Percentiles rank a stretch among this genome's conserved stretches.
These are phyloP conservation scores for Fusarium oligoseptatum DNA, from an alignment of 2,329 filamentous ascomycete genomes.

Conservation along the genomic window DNA sequence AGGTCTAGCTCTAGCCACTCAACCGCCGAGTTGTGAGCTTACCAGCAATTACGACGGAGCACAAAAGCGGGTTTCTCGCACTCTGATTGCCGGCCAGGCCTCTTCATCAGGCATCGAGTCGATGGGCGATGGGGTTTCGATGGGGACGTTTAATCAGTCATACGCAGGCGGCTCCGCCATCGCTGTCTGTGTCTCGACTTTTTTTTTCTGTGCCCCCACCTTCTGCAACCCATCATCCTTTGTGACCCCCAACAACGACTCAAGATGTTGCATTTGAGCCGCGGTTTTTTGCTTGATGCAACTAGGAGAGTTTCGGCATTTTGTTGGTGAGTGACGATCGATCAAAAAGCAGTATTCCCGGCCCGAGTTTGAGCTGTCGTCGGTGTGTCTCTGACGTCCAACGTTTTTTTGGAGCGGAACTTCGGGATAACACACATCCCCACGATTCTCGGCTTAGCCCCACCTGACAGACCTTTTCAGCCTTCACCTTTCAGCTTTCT, in stretches of 20 bases:
- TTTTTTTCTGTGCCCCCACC: conserved; percentile 18
- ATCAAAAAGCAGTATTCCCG: background rate
- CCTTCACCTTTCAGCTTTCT: conserved; percentile 9
- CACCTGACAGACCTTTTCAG: conserved; percentile 23
- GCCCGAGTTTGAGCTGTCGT: conserved; percentile 4
- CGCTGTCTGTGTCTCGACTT: conserved; percentile 8
- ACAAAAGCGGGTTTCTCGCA: conserved; percentile 25
- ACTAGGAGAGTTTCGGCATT: conserved; percentile 12
- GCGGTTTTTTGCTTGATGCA: conserved; percentile 5
- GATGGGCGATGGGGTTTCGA: background rate
- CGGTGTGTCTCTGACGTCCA: background rate
- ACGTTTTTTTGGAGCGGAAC: conserved; percentile 11
- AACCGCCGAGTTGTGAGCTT: conserved; percentile 2
- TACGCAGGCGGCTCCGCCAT: conserved; percentile 20
- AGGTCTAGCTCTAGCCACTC: conserved; percentile 5
- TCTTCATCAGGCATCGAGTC: conserved; percentile 22
- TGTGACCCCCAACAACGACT: conserved; percentile 10
- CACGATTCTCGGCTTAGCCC: conserved; percentile 21
- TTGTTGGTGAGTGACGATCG: conserved; percentile 5
- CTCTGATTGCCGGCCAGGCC: conserved; percentile 20
- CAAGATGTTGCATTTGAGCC: conserved; percentile 2
- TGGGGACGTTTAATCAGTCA: conserved; percentile 32
- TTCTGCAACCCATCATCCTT: background rate
- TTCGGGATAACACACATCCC: conserved; percentile 24
- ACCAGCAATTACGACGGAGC: conserved; percentile 30